Evolutionary conservation across 1,284 basidiomycete genomes (phyloP), one percentile per base, ranked within the genome.

Genomic region (Cystobasidiaceae sp.): DNA sequence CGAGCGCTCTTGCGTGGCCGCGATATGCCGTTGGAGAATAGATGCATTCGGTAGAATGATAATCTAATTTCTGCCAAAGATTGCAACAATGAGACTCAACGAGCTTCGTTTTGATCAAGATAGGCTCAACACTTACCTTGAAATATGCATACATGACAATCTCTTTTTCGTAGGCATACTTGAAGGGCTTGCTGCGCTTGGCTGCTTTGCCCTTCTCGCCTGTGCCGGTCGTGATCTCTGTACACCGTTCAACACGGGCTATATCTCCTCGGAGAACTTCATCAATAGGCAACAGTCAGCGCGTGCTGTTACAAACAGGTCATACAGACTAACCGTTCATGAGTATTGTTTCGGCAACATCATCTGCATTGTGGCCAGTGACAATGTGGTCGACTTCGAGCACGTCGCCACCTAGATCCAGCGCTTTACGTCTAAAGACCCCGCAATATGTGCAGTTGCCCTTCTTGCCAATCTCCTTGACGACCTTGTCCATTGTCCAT

Each of bases 401-500:
- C 73, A 86, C 84, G 1, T 89, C 85, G 0, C 94, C 96, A 0
- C 94, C 94, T 65, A 94, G 82, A 78, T 99, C 94, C 17, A 99
- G 82, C 2, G 96, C 94, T 77, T 98, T 96, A 39, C 94, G 81
- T 52, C 94, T 82, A 75, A 99, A 99, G 2, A 99, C 94, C 25
- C 94, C 94, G 75, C 94, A 99, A 77, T 97, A 99, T 0, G 94
- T 99, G 77, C 94, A 99, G 74, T 98, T 99, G 74, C 97, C 97
- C 81, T 93, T 94, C 78, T 86, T 86, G n/a, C 94, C 94, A 25
- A 97, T 86, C 74, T 93, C 86, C 25, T 86, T 83, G 34, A 99
- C 96, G 61, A 99, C 92, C 19, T 85, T 83, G 75, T 99, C 94
- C 94, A 99, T 99, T 0, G 94, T 98, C 96, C 96, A 98, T 13